These are phyloP conservation scores for Fennellomyces sp. DNA, from an alignment of 371 early-diverging fungal species.

Conservation along the genomic window DNA sequence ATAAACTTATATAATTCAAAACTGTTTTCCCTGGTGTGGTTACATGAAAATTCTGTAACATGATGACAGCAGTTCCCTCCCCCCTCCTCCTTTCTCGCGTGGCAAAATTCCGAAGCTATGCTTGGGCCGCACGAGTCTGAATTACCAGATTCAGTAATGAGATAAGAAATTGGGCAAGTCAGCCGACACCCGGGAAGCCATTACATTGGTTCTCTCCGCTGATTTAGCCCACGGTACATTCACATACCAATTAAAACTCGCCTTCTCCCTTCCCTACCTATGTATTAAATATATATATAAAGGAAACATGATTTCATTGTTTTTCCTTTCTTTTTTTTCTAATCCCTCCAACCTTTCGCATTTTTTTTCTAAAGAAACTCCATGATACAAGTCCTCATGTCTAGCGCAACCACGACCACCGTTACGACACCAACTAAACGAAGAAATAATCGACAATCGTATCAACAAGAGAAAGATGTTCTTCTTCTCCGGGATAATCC, in stretches of 20 bases:
- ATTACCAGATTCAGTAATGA: neutral
- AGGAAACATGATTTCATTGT: neutral
- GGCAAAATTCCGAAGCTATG: constrained; percentile 35
- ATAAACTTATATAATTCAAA: no score
- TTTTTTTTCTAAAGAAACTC: no score
- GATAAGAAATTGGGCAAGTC: neutral
- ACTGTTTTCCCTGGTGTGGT: neutral
- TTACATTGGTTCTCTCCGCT: neutral
- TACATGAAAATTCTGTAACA: neutral
- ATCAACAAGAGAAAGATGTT: constrained; percentile 4
- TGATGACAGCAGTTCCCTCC: neutral
- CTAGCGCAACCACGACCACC: neutral
- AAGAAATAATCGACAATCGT: neutral
- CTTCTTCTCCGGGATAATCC: constrained; percentile 9
- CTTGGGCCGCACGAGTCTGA: constrained; percentile 52
- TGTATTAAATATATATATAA: neutral
- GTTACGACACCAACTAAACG: neutral
- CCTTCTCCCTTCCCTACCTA: neutral
- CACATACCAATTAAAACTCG: neutral
- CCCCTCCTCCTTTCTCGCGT: constrained; percentile 1
- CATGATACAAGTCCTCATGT: neutral
- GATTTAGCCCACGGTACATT: neutral
- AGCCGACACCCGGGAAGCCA: neutral
- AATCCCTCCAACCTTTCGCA: neutral
- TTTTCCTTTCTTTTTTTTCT: neutral